Evolutionary conservation across 495 filamentous ascomycete species (phyloP).

Genomic region (Hypoxylon crocopeplum): DNA sequence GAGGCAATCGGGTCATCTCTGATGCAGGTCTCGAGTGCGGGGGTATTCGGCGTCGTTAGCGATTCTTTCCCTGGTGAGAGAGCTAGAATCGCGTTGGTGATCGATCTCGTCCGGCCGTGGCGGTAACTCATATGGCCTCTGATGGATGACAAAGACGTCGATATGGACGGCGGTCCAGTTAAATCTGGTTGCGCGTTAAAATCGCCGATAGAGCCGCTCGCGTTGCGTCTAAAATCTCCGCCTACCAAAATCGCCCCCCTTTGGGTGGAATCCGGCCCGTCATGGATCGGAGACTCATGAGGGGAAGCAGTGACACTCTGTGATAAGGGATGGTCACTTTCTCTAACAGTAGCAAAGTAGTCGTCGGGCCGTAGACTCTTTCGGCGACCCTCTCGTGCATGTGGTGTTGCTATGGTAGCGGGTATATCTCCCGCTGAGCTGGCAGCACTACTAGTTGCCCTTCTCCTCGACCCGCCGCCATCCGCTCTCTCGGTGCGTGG

Average conservation of each 20-base stretch:
- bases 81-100: slow-evolving; percentile 62
- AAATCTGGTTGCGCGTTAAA: slow-evolving; percentile 47
- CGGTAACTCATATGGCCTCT: slow-evolving; percentile 34
- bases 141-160: slow-evolving; percentile 42
- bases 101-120: slow-evolving; percentile 52
- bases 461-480: slow-evolving; percentile 57
- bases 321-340: slow-evolving; percentile 78
- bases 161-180: slow-evolving; percentile 65
- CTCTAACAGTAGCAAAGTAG: slow-evolving; percentile 60
- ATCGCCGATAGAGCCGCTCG: slow-evolving; percentile 48
- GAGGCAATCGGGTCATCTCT: slow-evolving; percentile 46
- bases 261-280: slow-evolving; percentile 43
- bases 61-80: slow-evolving; percentile 47
- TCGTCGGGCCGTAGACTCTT: slow-evolving; percentile 78
- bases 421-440: slow-evolving; percentile 58
- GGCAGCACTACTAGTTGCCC: slow-evolving; percentile 65
- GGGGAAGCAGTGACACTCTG: slow-evolving; percentile 82
- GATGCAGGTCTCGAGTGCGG: slow-evolving; percentile 50
- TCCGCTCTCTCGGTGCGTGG: slow-evolving; percentile 61
- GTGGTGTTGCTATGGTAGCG: slow-evolving; percentile 44
- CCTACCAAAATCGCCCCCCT: slow-evolving; percentile 52
- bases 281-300: slow-evolving; percentile 53
- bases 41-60: slow-evolving; percentile 55
- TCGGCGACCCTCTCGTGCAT: slow-evolving; percentile 61
- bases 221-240: slow-evolving; percentile 45